Conservation (phyloP, 1,284 basidiomycete genomes). For the Marasmius fiardii region DNA sequence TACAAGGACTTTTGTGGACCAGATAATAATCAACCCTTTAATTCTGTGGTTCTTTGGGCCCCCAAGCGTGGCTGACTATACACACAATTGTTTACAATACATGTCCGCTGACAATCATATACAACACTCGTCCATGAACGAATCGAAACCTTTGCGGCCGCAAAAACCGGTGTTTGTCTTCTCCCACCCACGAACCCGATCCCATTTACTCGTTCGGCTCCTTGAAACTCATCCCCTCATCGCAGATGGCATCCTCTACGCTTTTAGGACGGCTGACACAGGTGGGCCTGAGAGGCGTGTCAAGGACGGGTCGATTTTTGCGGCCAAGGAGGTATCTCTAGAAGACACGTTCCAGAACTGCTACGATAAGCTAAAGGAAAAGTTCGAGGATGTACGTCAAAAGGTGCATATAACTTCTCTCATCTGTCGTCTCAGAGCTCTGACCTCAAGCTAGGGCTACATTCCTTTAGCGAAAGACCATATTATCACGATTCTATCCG, state of each 20-base stretch:
- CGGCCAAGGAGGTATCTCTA: neutral
- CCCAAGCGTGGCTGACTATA: no score
- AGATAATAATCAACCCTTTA: no score
- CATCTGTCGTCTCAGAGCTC: neutral
- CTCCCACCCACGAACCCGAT: slow-evolving; percentile 7
- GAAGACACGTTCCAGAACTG: neutral
- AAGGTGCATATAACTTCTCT: neutral
- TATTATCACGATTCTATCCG: neutral
- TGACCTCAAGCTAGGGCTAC: neutral
- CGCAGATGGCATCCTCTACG: neutral
- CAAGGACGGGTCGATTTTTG: neutral
- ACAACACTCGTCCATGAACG: neutral
- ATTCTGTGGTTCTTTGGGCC: no score
- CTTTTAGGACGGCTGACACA: neutral
- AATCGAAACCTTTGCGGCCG: neutral
- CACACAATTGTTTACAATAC: no score
- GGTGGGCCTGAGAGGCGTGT: neutral
- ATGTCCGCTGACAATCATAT: no score
- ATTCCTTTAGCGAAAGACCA: slow-evolving; percentile 5
- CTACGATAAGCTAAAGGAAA: neutral
- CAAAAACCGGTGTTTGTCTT: neutral
- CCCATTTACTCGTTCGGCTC: neutral
- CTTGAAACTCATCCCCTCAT: slow-evolving; percentile 5
- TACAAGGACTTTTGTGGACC: no score
- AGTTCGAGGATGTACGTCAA: neutral